Evolutionary conservation across 148 eudicot genomes (phyloP), one percentile per base, ranked within the genome.

Genomic region (Rhododendron griersonianum): DNA sequence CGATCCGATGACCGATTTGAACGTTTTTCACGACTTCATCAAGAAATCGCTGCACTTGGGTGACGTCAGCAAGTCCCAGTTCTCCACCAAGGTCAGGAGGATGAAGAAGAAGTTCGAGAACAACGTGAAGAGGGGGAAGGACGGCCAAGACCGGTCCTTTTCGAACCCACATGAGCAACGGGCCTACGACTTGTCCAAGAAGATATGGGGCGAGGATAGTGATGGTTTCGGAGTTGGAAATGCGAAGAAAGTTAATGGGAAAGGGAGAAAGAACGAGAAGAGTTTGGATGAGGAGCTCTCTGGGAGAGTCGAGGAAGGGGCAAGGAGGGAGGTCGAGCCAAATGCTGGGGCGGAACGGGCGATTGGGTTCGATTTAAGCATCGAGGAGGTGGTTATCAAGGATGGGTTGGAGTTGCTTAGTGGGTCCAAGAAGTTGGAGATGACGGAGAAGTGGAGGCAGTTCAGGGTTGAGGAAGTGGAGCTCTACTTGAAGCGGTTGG

Each of bases 91-190:
- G 73, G 67, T 91, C 13, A 82, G 90, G 85, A 90, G 92, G 84
- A 30, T 94, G 90, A 94, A 86, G 89, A 93, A 88, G 81, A 94
- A 94, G 89, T 94, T 81, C 55, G 86, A 35, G 85, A 90, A 85
- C 80, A 88, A 87, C 78, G 30, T 47, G 8, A 82, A 55, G 11
- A 94, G 85, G 73, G 85, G 80, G 2, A 84, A 76, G 41, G 28
- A 78, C 6, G 94, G 91, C 7, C 83, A 85, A 53, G 89, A 88
- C 7, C 88, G 89, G 82, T 87, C 85, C 21, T 82, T 91, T 23
- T 50, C 89, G 2, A 90, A 89, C 50, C 85, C 95, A 13, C 96
- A 94, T 78, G 94, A 94, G 23, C 86, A 84, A 41, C 84, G 74
- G 21, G 59, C 81, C 2, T 92, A 88, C 82, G 88, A 90, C 1